Evolutionary conservation across 108 stramenopile species (phyloP), one percentile per base, ranked within the genome.

Genomic region (Schizochytrium sp.): DNA sequence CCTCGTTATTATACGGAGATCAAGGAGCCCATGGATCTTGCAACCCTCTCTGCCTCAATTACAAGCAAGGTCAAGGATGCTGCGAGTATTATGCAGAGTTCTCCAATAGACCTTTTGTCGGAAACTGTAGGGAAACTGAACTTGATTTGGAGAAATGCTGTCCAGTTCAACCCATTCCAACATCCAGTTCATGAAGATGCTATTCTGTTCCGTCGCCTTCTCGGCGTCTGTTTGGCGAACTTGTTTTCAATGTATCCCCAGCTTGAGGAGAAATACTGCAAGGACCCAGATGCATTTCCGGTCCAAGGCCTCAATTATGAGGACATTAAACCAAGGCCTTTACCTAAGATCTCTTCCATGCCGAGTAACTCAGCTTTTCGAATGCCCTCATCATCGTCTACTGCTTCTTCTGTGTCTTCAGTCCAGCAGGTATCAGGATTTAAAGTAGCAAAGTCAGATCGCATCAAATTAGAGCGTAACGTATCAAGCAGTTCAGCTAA

Each of bases 1-100:
- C 76, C 76, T 12, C 76, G 47, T 38, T 83, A 83, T 42, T 1
- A 83, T 53, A 53, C 49, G 53, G 28, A 5, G 15, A 40, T 83
- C 76, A 83, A 83, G 76, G 5, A 56, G 47, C 76, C 76, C 17
- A 83, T 49, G 47, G 76, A 83, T 55, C 76, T 83, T 40, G 76
- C 50, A 0, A 83, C 76, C 38, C 28, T 69, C 42, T 38, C 28
- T 38, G 44, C 40, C 1, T 13, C 12, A 44, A 38, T 69, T 7
- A 44, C 40, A 44, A 7, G 42, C 19, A 12, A 38, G 19, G 28
- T 83, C 15, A 42, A 56, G 5, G 17, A 2, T 10, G 28, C 47
- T n/a, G 8, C 76, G 12, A 28, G n/a, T 19, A 17, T 83, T 10
- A 53, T 12, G 53, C 5, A n/a, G 2, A n/a, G 15, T 17, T n/a